A percentile compares a stretch with the other conserved stretches of the same genome.
phyloP scores from a whole-genome alignment of 768 basidiomycete genomes.

The Lentinula detonsa region DNA sequence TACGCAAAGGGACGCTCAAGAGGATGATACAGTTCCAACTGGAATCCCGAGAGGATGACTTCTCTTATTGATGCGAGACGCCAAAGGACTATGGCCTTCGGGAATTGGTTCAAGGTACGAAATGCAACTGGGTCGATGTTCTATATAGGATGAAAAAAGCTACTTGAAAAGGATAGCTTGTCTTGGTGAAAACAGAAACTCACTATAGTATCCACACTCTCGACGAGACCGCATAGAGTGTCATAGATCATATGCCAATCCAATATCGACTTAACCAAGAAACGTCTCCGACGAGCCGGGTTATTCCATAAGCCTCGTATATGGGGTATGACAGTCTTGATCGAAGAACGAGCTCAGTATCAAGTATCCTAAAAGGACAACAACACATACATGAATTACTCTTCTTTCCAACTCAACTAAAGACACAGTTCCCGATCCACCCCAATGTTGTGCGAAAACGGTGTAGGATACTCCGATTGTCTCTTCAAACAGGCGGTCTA shows the following conservation, averaged over 20 bases:
- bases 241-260: conserved; percentile 68
- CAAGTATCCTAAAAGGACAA: not conserved
- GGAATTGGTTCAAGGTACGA: conserved; percentile 35
- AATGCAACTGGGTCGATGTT: conserved; percentile 21
- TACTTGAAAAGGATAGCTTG: not conserved
- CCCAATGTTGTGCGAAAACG: conserved; percentile 36
- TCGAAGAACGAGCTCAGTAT: not conserved
- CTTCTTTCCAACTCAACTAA: conserved; percentile 34
- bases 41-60: conserved; percentile 69
- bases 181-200: conserved; percentile 7
- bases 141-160: not conserved
- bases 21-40: conserved; percentile 63
- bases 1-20: conserved; percentile 72
- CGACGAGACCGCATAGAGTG: conserved; percentile 18
- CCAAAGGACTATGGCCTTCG: conserved; percentile 47
- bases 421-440: conserved; percentile 25
- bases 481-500: conserved; percentile 62
- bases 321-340: conserved; percentile 52
- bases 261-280: conserved; percentile 54
- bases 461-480: conserved; percentile 52
- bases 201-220: conserved; percentile 24
- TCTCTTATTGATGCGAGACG: conserved; percentile 58
- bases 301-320: conserved; percentile 63
- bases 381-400: conserved; percentile 32
- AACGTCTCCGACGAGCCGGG: conserved; percentile 58